These are phyloP conservation scores for Aspergillus leporis DNA, from an alignment of 495 filamentous ascomycete genomes.

Conservation along the genomic window DNA sequence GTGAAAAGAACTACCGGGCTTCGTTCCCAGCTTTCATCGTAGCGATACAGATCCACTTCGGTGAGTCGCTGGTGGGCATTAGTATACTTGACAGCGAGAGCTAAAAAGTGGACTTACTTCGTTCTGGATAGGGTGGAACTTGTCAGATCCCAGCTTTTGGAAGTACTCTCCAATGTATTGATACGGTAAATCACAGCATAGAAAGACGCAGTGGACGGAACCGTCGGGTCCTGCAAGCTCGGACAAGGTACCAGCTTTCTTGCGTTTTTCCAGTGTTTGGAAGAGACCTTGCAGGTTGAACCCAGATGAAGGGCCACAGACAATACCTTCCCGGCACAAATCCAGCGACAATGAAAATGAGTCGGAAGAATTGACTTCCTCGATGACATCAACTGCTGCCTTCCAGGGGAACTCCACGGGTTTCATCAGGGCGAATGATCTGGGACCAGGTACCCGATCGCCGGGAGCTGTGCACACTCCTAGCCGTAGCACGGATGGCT, in stretches of 20 bases:
- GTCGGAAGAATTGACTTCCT: slow-evolving; percentile 53
- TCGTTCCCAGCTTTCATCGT: slow-evolving; percentile 55
- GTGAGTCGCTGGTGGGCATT: slow-evolving; percentile 36
- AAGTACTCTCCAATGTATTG: slow-evolving; percentile 64
- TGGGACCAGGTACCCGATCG: slow-evolving; percentile 58
- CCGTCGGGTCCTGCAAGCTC: slow-evolving; percentile 47
- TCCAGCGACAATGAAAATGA: slow-evolving; percentile 56
- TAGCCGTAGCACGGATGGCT: slow-evolving; percentile 51
- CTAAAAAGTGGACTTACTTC: slow-evolving; percentile 37
- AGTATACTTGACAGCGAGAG: slow-evolving; percentile 4
- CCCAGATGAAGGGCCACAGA: slow-evolving; percentile 62
- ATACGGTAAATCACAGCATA: slow-evolving; percentile 63
- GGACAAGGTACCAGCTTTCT: slow-evolving; percentile 41
- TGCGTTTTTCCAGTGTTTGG: slow-evolving; percentile 50
- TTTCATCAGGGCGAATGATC: slow-evolving; percentile 52
- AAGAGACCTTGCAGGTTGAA: slow-evolving; percentile 57
- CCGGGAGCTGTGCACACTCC: slow-evolving; percentile 58
- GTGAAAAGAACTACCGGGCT: slow-evolving; percentile 39
- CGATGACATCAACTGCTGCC: slow-evolving; percentile 50
- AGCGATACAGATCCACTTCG: slow-evolving; percentile 53
- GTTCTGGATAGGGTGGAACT: slow-evolving; percentile 59
- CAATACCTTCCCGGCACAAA: slow-evolving; percentile 57
- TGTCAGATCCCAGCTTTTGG: slow-evolving; percentile 47
- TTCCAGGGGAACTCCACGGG: slow-evolving; percentile 60
- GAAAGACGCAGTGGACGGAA: slow-evolving; percentile 57